Base-by-base conservation (phyloP, 192 early-diverging fungal species). In the Funneliformis mosseae region DNA sequence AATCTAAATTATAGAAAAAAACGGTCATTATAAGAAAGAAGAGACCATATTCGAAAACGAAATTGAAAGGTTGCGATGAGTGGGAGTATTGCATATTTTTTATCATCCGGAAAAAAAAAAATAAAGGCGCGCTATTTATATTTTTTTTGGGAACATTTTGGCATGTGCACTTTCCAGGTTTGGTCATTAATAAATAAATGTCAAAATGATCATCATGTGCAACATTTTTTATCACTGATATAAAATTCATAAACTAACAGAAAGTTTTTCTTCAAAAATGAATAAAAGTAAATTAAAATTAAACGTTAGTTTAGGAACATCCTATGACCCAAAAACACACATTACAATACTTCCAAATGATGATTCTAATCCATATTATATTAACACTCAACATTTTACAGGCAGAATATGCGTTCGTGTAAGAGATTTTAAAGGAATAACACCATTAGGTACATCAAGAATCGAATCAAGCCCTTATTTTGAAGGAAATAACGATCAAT, bases 351-450 rank as follows among this genome's bases (percentile, higher is more conserved):
- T 85, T 39, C 83, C 91, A 67, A 96, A 95, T 77, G 88, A 93
- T 60, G 94, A 95, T 50, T 76, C 74, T 5, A 82, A 88, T 41
- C 94, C 93, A 46, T 78, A 87, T 46, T 84, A 87, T 63, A 87
- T 96, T 62, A 88, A 95, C 74, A 89, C 89, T 1, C 84, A 86
- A 27, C 80, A 88, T 77, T 94, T 94, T 81, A 86, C 85, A 8
- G 95, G 90, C 9, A 83, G 89, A 73, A 77, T 94, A 16, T 87
- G 86, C 78, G 91, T 96, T 38, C 88, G 94, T 45, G 87, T 96
- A 45, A 88, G 87, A 66, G 89, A 91, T 79, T 93, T 93, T 80
- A 83, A 87, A 33, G 92, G 92, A 25, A 60, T 87, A 42, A 80
- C 85, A n/a, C 87, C 89, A 4, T 83, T 84, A 59, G 87, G 79